Evolutionary conservation across 1,284 basidiomycete species (phyloP).

Genomic region (Tilletia walkeri): DNA sequence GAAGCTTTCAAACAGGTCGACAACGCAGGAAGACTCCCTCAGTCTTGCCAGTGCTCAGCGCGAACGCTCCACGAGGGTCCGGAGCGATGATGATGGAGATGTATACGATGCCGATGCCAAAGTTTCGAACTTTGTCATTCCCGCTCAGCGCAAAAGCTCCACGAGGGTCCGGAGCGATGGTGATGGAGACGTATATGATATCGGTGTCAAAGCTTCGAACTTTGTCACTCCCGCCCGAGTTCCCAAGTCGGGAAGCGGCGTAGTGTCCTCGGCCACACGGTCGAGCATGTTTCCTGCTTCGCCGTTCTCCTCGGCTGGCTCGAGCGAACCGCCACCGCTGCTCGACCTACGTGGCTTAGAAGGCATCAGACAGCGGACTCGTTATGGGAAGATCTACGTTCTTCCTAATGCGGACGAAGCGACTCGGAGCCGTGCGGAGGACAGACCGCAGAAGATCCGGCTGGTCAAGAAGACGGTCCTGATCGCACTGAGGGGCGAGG

Average conservation of each 20-base stretch:
- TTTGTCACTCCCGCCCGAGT: neutral
- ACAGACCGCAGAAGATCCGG: neutral
- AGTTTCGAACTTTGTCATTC: neutral
- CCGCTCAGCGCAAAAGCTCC: neutral
- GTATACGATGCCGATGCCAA: too few relatives aligned
- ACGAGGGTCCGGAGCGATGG: too few relatives aligned
- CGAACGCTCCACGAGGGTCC: too few relatives aligned
- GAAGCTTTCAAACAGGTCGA: neutral
- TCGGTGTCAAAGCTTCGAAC: too few relatives aligned
- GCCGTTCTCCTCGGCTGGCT: neutral
- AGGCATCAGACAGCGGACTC: constrained; percentile 15
- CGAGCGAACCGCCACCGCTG: neutral
- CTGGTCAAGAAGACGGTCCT: neutral
- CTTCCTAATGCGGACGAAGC: neutral
- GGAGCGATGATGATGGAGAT: too few relatives aligned
- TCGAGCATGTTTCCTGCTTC: neutral
- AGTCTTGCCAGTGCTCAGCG: too few relatives aligned
- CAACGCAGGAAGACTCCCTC: too few relatives aligned
- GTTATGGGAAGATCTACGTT: constrained; percentile 14
- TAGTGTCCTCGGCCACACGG: neutral
- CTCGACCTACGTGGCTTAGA: constrained; percentile 13
- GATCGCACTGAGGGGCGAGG: constrained; percentile 5
- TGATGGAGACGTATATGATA: too few relatives aligned
- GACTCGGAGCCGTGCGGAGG: neutral
- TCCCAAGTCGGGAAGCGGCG: neutral